Base-by-base conservation (phyloP, 1,139 yeast species). In the Blastobotrys apis region DNA sequence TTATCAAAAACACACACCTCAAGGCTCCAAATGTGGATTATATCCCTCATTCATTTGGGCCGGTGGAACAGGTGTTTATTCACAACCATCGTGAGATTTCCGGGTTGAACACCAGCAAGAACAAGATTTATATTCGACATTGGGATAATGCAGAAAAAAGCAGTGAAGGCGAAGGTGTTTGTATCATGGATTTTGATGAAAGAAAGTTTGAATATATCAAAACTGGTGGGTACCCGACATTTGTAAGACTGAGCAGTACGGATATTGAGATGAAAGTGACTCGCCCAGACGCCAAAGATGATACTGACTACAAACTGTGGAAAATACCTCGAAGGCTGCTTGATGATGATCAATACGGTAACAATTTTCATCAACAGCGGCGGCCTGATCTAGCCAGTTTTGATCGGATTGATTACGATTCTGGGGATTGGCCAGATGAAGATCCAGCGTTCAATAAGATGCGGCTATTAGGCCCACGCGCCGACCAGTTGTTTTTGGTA, bases 181-280 rank as follows among this genome's bases (percentile, higher is more conserved):
- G 43, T 12, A 26, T 39, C 12, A 13, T 39, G 20, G 43, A 39
- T 25, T 23, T 39, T 13, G 26, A 39, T 29, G 15, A 39, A 4
- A 26, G 43, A 3, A 21, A 27, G 21, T 39, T 39, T 19, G 38
- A 39, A 27, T 39, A 16, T 21, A 15, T 39, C 21, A 33, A 39
- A 9, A 34, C 29, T 12, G 26, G 30, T 3, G 12, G 15, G 5
- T 21, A 13, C 29, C 29, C 29, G 5, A 30, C 12, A 8, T 8
- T 13, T 3, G 29, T 34, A 3, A 6, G 12, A 8, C 26, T 9
- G n/a, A 13, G 21, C 2, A n/a, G 4, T 3, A 20, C 33, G 13
- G 34, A 9, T 6, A 20, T 39, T 16, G 43, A 26, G 19, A 16
- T 33, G 20, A 4, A 25, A 8, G n/a, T 39, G 19, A 16, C 27